Evolutionary conservation across 352 stramenopile species (phyloP).

Genomic region (Aphanomyces stellatus): DNA sequence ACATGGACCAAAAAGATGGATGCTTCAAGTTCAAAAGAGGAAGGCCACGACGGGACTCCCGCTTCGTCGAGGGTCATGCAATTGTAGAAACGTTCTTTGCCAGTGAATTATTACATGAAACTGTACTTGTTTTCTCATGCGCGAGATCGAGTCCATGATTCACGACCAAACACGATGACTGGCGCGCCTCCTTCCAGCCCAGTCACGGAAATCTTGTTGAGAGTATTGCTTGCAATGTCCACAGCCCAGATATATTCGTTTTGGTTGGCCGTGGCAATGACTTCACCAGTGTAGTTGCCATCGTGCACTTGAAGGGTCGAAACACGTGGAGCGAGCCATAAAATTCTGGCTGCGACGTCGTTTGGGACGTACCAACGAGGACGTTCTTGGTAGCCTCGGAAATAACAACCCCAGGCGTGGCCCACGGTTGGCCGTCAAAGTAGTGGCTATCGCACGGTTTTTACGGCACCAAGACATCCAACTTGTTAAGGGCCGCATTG

Average conservation of each 20-base stretch:
- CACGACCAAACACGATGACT: too few relatives aligned
- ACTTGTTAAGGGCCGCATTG: conserved; percentile 28
- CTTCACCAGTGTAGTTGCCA: not conserved
- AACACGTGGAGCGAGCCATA: conserved; percentile 20
- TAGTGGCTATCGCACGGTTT: conserved; percentile 33
- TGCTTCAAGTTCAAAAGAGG: too few relatives aligned
- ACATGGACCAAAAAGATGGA: too few relatives aligned
- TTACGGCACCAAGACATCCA: conserved; percentile 25
- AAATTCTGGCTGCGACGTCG: conserved; percentile 31
- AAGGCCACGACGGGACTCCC: too few relatives aligned
- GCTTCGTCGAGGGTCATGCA: too few relatives aligned
- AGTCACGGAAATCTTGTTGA: not conserved
- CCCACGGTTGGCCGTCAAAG: conserved; percentile 37
- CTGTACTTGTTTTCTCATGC: too few relatives aligned
- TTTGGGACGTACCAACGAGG: conserved; percentile 39
- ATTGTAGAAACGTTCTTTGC: too few relatives aligned
- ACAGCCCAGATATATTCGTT: not conserved
- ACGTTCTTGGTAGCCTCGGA: conserved; percentile 22
- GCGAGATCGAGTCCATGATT: too few relatives aligned
- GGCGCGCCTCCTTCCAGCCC: not conserved
- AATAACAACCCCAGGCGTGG: conserved; percentile 25
- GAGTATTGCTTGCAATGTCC: not conserved
- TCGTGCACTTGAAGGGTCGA: not conserved
- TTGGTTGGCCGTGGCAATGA: not conserved
- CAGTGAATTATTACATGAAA: too few relatives aligned